Conservation (phyloP, 805 yeast genomes). For the fission yeast (Schizosaccharomyces pombe) region DNA sequence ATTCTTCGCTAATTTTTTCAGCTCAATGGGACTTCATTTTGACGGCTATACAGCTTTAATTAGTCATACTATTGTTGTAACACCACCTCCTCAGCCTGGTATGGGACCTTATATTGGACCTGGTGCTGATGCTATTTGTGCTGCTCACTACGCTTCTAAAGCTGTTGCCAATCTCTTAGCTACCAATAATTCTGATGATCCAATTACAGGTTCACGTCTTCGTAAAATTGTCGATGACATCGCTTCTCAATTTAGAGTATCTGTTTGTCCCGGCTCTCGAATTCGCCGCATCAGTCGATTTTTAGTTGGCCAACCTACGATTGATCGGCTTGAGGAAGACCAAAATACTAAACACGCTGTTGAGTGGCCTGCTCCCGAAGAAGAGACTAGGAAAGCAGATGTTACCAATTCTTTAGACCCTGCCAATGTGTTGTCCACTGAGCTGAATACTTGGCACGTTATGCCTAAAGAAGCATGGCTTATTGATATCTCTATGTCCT, state of each 20-base stretch:
- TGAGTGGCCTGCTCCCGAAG: constrained; percentile 3
- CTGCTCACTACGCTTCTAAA: constrained; percentile 73
- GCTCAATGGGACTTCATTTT: constrained; percentile 63
- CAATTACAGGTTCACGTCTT: constrained; percentile 44
- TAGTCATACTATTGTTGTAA: constrained; percentile 41
- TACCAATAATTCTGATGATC: constrained; percentile 8
- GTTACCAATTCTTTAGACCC: constrained; percentile 11
- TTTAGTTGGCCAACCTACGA: constrained; percentile 54
- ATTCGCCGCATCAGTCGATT: constrained; percentile 81
- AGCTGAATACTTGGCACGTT: constrained; percentile 24
- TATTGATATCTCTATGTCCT: constrained; percentile 52
- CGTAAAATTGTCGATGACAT: constrained; percentile 62
- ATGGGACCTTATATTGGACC: constrained; percentile 49
- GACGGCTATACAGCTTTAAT: constrained; percentile 83
- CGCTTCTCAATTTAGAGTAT: constrained; percentile 64
- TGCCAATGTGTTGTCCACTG: constrained; percentile 19
- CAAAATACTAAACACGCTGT: background rate
- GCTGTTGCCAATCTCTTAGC: constrained; percentile 49
- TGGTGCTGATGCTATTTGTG: constrained; percentile 74
- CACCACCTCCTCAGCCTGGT: constrained; percentile 23
- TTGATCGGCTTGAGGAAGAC: constrained; percentile 10
- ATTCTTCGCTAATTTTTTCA: background rate
- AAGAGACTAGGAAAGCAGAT: background rate
- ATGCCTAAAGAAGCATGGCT: constrained; percentile 66
- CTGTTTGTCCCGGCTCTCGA: constrained; percentile 76